phyloP scores from a whole-genome alignment of 2,329 filamentous ascomycete genomes.

The Aspergillus sp. region DNA sequence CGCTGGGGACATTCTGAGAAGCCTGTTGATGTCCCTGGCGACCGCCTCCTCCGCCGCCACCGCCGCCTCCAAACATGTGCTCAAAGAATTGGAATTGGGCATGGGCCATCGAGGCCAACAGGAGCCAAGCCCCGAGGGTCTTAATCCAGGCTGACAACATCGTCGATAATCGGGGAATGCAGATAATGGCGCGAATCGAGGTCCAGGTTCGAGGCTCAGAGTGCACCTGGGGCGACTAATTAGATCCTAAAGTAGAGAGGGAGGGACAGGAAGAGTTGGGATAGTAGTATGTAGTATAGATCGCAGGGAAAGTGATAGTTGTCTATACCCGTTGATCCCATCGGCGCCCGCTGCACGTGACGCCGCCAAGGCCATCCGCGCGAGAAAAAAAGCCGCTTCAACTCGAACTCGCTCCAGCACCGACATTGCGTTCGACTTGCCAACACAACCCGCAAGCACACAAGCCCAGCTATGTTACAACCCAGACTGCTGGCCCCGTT shows the following conservation, averaged over 20 bases:
- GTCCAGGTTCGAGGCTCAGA: no score
- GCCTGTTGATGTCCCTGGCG: constrained; percentile 58
- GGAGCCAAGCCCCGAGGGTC: constrained; percentile 49
- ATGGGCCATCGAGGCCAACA: constrained; percentile 58
- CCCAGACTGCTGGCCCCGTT: constrained; percentile 41
- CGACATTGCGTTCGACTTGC: background rate
- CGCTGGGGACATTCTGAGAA: constrained; percentile 76
- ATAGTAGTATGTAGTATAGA: no score
- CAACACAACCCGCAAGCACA: constrained; percentile 5
- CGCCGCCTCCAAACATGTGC: constrained; percentile 77
- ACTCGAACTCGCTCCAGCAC: constrained; percentile 16
- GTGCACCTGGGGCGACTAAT: background rate
- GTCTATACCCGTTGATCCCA: background rate
- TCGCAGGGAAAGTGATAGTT: background rate
- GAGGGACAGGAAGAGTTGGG: background rate
- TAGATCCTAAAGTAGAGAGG: no score
- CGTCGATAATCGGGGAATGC: background rate
- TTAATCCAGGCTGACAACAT: constrained; percentile 30
- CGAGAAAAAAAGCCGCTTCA: constrained; percentile 30
- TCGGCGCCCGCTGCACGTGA: constrained; percentile 22
- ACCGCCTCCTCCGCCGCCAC: constrained; percentile 49
- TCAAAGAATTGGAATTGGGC: constrained; percentile 98
- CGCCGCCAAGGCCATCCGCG: constrained; percentile 22
- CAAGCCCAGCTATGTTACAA: constrained; percentile 38
- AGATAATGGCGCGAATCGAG: background rate